A percentile compares a stretch with the other conserved stretches of the same genome.
Evolutionary conservation across 148 eudicot species (phyloP).

Genomic region (Vaccinium corymbosum): DNA sequence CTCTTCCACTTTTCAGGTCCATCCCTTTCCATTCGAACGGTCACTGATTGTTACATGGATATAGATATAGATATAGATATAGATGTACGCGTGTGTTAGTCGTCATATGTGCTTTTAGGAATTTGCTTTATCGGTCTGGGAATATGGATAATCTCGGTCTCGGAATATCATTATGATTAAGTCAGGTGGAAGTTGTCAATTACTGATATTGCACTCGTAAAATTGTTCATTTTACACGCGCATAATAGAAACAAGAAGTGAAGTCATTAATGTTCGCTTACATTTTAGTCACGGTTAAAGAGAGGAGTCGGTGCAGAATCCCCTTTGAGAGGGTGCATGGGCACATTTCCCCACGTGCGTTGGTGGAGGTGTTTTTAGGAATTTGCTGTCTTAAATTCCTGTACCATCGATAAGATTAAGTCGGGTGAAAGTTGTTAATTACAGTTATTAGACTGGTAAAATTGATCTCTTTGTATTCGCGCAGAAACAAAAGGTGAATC

Average conservation of each 20-base stretch:
- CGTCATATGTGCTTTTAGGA: neutral
- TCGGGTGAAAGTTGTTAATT: neutral
- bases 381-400: neutral
- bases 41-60: neutral
- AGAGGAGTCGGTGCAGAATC: neutral
- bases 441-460: neutral
- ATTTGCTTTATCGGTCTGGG: neutral
- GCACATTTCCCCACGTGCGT: neutral
- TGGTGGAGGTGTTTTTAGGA: neutral
- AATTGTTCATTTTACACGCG: neutral
- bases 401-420: neutral
- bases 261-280: neutral
- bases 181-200: neutral
- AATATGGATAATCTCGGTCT: no score
- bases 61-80: neutral
- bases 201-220: neutral
- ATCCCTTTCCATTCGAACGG: neutral
- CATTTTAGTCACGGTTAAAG: neutral
- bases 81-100: neutral
- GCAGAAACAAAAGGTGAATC: neutral
- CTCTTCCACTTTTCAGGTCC: constrained; percentile 75
- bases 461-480: neutral
- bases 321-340: neutral
- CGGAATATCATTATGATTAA: neutral
- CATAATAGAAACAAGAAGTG: neutral